Evolutionary conservation across 805 yeast genomes (phyloP).

Genomic region (Starmera dryadoides): DNA sequence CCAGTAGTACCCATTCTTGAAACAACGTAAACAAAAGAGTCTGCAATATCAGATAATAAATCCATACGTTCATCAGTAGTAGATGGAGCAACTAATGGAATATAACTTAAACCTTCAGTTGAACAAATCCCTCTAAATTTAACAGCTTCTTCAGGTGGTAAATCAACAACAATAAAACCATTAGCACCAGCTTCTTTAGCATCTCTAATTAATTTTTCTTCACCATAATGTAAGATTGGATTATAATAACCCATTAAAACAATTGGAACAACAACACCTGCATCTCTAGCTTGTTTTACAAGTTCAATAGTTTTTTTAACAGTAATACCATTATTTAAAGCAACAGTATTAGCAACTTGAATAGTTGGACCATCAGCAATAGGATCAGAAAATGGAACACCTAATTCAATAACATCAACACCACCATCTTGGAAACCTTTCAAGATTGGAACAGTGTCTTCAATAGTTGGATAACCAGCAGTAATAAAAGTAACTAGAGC

Average conservation of each 20-base stretch:
- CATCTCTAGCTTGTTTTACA: slow-evolving; percentile 66
- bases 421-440: slow-evolving; percentile 93
- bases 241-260: slow-evolving; percentile 97
- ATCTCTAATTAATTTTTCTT: slow-evolving; percentile 69
- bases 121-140: slow-evolving; percentile 72
- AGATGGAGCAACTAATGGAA: slow-evolving; percentile 95
- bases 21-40: slow-evolving; percentile 92
- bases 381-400: slow-evolving; percentile 96
- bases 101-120: slow-evolving; percentile 64
- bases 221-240: slow-evolving; percentile 88
- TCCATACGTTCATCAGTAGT: slow-evolving; percentile 86
- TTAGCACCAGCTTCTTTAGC: slow-evolving; percentile 88
- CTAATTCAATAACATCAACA: slow-evolving; percentile 89
- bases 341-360: slow-evolving; percentile 79
- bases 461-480: slow-evolving; percentile 87
- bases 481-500: slow-evolving; percentile 91
- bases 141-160: slow-evolving; percentile 97
- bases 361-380: slow-evolving; percentile 98
- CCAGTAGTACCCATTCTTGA: slow-evolving; percentile 99
- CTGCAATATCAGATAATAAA: slow-evolving; percentile 78
- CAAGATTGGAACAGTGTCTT: slow-evolving; percentile 80
- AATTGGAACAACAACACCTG: slow-evolving; percentile 84
- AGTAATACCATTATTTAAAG: slow-evolving; percentile 78
- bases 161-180: slow-evolving; percentile 90
- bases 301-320: slow-evolving; percentile 62